Evolutionary conservation across 768 basidiomycete genomes (phyloP).

Genomic region (Rhizopogon vulgaris): DNA sequence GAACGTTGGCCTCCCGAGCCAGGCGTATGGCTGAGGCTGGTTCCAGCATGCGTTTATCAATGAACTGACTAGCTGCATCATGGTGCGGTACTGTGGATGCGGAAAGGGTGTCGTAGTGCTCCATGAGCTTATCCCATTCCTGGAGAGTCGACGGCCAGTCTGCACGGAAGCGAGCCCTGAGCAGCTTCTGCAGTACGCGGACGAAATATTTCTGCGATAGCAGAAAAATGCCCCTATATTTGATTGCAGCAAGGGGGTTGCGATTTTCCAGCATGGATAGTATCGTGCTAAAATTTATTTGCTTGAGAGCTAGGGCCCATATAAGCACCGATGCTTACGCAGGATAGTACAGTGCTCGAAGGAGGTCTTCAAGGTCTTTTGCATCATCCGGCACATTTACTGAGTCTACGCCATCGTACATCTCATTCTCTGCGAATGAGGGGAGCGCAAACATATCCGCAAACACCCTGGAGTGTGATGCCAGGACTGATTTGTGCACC

Average conservation of each 20-base stretch:
- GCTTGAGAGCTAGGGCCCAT: constrained; percentile 1
- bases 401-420: constrained; percentile 9
- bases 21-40: constrained; percentile 32
- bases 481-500: constrained; percentile 24
- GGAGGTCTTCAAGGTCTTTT: constrained; percentile 7
- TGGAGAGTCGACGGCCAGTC: constrained; percentile 27
- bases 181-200: constrained; percentile 24
- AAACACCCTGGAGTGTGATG: constrained; percentile 24
- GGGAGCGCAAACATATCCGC: constrained; percentile 20
- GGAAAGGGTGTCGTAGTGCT: not conserved
- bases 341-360: constrained; percentile 7
- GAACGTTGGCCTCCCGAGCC: constrained; percentile 34
- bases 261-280: not conserved
- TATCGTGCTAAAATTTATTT: not conserved
- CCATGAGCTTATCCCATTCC: constrained; percentile 16
- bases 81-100: not conserved
- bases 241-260: constrained; percentile 5
- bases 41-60: constrained; percentile 8
- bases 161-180: constrained; percentile 26
- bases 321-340: constrained; percentile 1
- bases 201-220: constrained; percentile 32
- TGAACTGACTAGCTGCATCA: not conserved
- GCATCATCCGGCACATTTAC: constrained; percentile 8
- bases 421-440: constrained; percentile 1
- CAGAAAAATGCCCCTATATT: constrained; percentile 18